Conservation (phyloP, 345 rosid species). For the Hypericum androsaemum region DNA sequence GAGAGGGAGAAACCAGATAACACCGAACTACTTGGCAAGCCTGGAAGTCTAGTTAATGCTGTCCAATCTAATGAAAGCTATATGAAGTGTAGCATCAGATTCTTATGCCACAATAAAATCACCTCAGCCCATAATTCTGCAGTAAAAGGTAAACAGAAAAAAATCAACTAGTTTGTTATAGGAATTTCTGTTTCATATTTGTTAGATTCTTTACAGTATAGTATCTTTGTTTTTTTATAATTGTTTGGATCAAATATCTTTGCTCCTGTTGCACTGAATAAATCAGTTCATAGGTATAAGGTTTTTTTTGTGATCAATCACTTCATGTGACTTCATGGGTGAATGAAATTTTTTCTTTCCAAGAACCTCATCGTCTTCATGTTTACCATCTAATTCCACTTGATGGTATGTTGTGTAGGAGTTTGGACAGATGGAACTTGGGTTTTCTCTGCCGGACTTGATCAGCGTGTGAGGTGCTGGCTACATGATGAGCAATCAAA, state of each 20-base stretch:
- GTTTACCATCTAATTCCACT: constrained; percentile 6
- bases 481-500: constrained; percentile 33
- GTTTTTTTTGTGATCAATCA: too few species aligned
- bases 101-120: constrained; percentile 34
- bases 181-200: too few species aligned
- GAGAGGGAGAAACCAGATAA: constrained; percentile 10
- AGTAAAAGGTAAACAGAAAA: constrained; percentile 42
- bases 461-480: constrained; percentile 93
- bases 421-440: constrained; percentile 84
- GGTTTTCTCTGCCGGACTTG: constrained; percentile 95
- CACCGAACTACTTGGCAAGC: constrained; percentile 9
- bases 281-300: too few species aligned
- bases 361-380: not conserved
- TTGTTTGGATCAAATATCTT: too few species aligned
- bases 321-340: constrained; percentile 4
- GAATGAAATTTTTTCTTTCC: not conserved
- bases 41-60: constrained; percentile 15
- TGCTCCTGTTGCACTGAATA: too few species aligned
- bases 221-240: too few species aligned
- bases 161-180: too few species aligned
- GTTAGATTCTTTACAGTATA: too few species aligned
- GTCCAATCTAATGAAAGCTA: constrained; percentile 18
- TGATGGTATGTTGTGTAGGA: constrained; percentile 35
- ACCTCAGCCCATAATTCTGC: constrained; percentile 80
- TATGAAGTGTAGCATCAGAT: constrained; percentile 30